Base-by-base conservation (phyloP, 257 asterid species). In the Linderniella brevidens region DNA sequence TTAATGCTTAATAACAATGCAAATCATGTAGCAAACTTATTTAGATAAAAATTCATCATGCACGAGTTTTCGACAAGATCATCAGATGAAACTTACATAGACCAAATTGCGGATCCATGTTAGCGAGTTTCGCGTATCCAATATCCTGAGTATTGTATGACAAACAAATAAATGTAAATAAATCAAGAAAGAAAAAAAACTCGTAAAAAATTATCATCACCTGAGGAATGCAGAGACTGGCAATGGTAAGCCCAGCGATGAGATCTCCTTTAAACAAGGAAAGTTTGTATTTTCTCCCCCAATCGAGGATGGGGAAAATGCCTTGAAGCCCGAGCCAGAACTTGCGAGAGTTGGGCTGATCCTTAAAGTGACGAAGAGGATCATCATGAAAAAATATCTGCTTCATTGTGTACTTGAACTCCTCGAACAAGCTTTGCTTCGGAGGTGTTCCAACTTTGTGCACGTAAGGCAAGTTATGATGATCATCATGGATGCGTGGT, bases 141-240 rank as follows among this genome's bases (percentile, higher is more conserved):
- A 82, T 82, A 47, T 79, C 97, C 86, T 85, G 65, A 15, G 8
- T 25, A 25, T 25, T 6, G 32, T 25, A 6, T 6, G 32, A 25
- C 32, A 25, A 3, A 25, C 32, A 42, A 7, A 42, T 42, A 42
- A 8, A 42, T 42, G n/a, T 8, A 12, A 40, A 19, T 17, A n/a
- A 14, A 13, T 57, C n/a, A n/a, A n/a, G n/a, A n/a, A n/a, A n/a
- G n/a, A n/a, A n/a, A n/a, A n/a, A n/a, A n/a, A n/a, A n/a, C n/a
- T n/a, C n/a, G n/a, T n/a, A n/a, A n/a, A n/a, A n/a, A n/a, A n/a
- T n/a, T n/a, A n/a, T n/a, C n/a, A n/a, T n/a, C n/a, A 79, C 94
- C 86, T 82, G 92, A 53, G 96, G 92, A 41, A 79, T 77, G 77
- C 90, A 77, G 38, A 86, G 94, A 61, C 92, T 82, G 38, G 94